These are phyloP conservation scores for Xylaria cubensis DNA, from an alignment of 495 filamentous ascomycete genomes.

Conservation along the genomic window DNA sequence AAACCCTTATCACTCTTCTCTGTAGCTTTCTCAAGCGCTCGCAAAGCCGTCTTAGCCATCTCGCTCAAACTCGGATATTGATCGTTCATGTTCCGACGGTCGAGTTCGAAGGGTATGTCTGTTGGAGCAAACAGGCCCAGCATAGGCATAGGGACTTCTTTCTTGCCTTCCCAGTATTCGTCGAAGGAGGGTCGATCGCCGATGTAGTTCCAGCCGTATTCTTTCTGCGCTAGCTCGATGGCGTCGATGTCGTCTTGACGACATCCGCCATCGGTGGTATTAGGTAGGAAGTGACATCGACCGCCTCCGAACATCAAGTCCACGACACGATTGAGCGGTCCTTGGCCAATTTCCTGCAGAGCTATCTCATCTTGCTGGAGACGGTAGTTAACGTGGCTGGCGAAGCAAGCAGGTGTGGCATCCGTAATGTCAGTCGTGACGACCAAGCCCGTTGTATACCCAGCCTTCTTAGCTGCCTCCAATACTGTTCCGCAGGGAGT, in stretches of 20 bases:
- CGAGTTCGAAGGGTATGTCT: conserved; percentile 93
- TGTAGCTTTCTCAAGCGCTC: conserved; percentile 81
- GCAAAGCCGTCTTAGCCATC: conserved; percentile 85
- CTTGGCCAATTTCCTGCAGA: conserved; percentile 81
- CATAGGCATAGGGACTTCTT: conserved; percentile 74
- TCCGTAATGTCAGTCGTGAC: conserved; percentile 96
- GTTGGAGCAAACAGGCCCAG: conserved; percentile 83
- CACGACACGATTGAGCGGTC: conserved; percentile 83
- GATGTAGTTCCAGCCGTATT: conserved; percentile 80
- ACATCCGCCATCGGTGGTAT: conserved; percentile 77
- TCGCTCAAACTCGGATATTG: conserved; percentile 89
- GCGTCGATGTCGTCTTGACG: conserved; percentile 75
- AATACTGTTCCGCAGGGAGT: conserved; percentile 91
- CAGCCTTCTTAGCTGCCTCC: conserved; percentile 89
- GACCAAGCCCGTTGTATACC: conserved; percentile 91
- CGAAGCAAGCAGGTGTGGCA: conserved; percentile 97
- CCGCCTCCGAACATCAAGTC: conserved; percentile 94
- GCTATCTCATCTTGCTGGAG: conserved; percentile 88
- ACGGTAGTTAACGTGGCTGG: conserved; percentile 81
- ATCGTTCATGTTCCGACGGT: conserved; percentile 77
- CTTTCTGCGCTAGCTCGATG: conserved; percentile 68
- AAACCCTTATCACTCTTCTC: conserved; percentile 88
- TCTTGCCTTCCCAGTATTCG: conserved; percentile 69
- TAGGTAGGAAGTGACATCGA: conserved; percentile 90
- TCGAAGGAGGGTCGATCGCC: conserved; percentile 78